Evolutionary conservation across 805 yeast genomes (phyloP).

Genomic region (Nakazawaea laoshanensis): DNA sequence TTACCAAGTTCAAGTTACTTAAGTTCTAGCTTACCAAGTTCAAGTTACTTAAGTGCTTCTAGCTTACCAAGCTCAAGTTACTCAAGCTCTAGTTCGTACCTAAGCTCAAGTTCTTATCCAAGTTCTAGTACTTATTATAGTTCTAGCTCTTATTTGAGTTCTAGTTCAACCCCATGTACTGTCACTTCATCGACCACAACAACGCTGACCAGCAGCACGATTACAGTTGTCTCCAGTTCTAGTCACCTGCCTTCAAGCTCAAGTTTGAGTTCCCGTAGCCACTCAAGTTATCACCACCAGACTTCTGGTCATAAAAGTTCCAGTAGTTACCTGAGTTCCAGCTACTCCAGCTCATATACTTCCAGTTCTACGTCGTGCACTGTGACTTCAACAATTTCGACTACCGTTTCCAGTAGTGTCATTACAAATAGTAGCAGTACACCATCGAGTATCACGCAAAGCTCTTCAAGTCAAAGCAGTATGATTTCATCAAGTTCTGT

Average conservation of each 20-base stretch:
- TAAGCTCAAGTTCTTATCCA: constrained; percentile 4
- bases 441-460: not conserved
- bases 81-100: constrained; percentile 9
- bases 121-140: constrained; percentile 1
- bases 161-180: constrained; percentile 9
- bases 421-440: not conserved
- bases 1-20: not conserved
- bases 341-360: constrained; percentile 2
- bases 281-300: too few species aligned
- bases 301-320: too few species aligned
- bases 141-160: not conserved
- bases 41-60: constrained; percentile 1
- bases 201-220: constrained; percentile 2
- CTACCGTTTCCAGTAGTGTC: not conserved
- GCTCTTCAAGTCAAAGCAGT: constrained; percentile 1
- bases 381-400: constrained; percentile 1
- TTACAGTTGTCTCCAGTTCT: not conserved
- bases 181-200: constrained; percentile 7
- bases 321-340: too few species aligned
- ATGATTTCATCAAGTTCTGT: constrained; percentile 1
- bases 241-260: too few species aligned
- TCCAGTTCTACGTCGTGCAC: not conserved
- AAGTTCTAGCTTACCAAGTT: not conserved
- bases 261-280: too few species aligned
- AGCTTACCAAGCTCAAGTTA: not conserved